Percentiles rank a stretch among this genome's conserved stretches.
phyloP scores from a whole-genome alignment of 768 basidiomycete species.

The Cubamyces sp. region DNA sequence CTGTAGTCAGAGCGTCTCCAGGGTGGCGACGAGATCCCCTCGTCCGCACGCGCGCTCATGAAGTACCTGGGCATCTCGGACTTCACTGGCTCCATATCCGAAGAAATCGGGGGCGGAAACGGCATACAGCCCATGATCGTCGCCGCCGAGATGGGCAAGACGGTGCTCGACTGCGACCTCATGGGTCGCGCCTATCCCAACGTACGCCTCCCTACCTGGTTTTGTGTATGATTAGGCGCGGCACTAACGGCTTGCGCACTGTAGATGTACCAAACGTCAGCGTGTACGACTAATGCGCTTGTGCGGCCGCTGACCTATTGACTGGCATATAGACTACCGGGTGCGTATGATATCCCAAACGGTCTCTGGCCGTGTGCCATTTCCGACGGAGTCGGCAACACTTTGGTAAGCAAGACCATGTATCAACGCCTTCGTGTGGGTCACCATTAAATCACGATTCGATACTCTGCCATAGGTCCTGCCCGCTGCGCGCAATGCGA shows the following conservation, averaged over 20 bases:
- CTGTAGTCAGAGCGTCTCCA: conserved; percentile 32
- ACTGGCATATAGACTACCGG: conserved; percentile 31
- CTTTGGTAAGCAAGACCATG: conserved; percentile 31
- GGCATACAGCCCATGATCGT: conserved; percentile 39
- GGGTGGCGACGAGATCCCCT: conserved; percentile 32
- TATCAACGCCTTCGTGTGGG: too few relatives aligned
- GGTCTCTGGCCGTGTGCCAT: conserved; percentile 41
- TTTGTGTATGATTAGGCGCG: conserved; percentile 1
- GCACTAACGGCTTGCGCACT: neutral
- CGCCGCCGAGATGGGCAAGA: conserved; percentile 33
- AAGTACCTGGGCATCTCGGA: conserved; percentile 30
- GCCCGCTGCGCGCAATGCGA: conserved; percentile 27
- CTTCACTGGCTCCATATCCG: conserved; percentile 29
- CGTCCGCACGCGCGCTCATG: conserved; percentile 29
- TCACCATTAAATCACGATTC: neutral
- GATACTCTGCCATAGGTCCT: conserved; percentile 19
- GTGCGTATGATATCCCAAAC: conserved; percentile 31
- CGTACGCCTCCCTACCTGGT: conserved; percentile 14
- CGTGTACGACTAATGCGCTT: neutral
- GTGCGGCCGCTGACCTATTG: neutral
- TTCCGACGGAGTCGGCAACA: conserved; percentile 42
- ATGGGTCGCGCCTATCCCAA: conserved; percentile 43
- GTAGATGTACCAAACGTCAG: conserved; percentile 36
- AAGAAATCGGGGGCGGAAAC: conserved; percentile 50
- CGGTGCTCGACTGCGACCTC: conserved; percentile 42